Conservation (phyloP, 441 rosid genomes). For the Eruca vesicaria region DNA sequence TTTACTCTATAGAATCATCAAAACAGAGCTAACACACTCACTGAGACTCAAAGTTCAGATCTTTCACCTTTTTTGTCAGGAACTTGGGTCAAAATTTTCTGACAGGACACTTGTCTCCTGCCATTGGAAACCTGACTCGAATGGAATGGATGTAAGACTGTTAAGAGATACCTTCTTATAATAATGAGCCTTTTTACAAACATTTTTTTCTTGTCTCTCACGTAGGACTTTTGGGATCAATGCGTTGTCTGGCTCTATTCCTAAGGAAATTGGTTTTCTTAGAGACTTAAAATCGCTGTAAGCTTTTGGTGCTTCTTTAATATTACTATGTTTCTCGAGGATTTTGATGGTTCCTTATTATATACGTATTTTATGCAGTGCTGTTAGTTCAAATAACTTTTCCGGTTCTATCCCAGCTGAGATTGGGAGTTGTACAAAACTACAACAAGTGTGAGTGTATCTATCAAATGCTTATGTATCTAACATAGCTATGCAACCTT, state of each 20-base stretch:
- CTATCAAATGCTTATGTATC: neutral
- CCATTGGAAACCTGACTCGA: conserved; percentile 28
- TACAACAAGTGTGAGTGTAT: conserved; percentile 50
- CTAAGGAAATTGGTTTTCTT: conserved; percentile 53
- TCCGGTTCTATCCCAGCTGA: conserved; percentile 55
- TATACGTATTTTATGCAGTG: conserved; percentile 36
- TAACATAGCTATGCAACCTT: neutral
- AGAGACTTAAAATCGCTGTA: conserved; percentile 49
- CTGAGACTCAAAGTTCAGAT: neutral
- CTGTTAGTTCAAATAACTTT: conserved; percentile 45
- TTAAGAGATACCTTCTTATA: neutral
- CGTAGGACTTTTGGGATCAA: conserved; percentile 28
- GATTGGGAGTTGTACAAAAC: conserved; percentile 49
- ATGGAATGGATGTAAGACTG: conserved; percentile 21
- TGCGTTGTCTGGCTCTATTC: conserved; percentile 44
- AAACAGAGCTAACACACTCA: neutral
- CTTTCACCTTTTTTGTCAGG: conserved; percentile 34
- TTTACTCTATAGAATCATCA: neutral
- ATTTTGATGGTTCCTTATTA: neutral
- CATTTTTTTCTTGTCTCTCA: neutral
- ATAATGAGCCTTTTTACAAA: neutral
- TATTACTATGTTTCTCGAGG: neutral
- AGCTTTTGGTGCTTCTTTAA: conserved; percentile 22
- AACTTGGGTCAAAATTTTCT: conserved; percentile 51
- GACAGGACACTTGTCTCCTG: conserved; percentile 33